These are phyloP conservation scores for Coniosporium tulheliwenetii DNA, from an alignment of 2,329 filamentous ascomycete species.

Conservation along the genomic window DNA sequence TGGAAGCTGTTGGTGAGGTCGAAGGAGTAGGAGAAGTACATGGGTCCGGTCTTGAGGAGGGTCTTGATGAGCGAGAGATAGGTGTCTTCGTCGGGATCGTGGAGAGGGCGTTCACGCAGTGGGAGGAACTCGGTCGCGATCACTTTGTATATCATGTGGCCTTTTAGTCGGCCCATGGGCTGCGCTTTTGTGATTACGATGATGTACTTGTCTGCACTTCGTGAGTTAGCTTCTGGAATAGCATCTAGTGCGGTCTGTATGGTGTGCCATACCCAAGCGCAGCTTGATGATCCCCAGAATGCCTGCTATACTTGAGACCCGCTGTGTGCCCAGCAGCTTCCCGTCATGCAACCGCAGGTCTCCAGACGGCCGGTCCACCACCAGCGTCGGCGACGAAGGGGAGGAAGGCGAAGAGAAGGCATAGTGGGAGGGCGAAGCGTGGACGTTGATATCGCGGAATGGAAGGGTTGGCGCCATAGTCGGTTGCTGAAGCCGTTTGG, in stretches of 20 bases:
- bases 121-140: slow-evolving; percentile 83
- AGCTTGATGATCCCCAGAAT: slow-evolving; percentile 90
- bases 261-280: slow-evolving; percentile 53
- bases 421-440: slow-evolving; percentile 82
- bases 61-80: slow-evolving; percentile 72
- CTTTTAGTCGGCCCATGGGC: slow-evolving; percentile 79
- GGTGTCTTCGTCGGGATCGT: slow-evolving; percentile 85
- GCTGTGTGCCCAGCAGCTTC: slow-evolving; percentile 57
- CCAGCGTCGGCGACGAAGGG: slow-evolving; percentile 70
- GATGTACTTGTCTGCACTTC: slow-evolving; percentile 73
- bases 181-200: slow-evolving; percentile 91
- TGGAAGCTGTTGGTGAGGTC: slow-evolving; percentile 97
- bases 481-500: slow-evolving; percentile 1
- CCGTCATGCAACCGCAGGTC: slow-evolving; percentile 77
- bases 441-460: slow-evolving; percentile 94
- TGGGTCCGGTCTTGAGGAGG: slow-evolving; percentile 67
- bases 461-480: slow-evolving; percentile 44
- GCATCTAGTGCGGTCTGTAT: slow-evolving; percentile 1
- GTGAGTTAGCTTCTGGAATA: slow-evolving; percentile 4
- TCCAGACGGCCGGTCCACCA: slow-evolving; percentile 83
- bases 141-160: slow-evolving; percentile 93
- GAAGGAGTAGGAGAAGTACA: slow-evolving; percentile 97
- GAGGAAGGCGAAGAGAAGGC: slow-evolving; percentile 93
- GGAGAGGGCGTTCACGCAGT: slow-evolving; percentile 78
- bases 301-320: slow-evolving; percentile 86